A percentile compares a stretch with the other conserved stretches of the same genome.
These are phyloP conservation scores for Akanthomyces lecanii DNA, from an alignment of 2,329 filamentous ascomycete species.

Conservation along the genomic window DNA sequence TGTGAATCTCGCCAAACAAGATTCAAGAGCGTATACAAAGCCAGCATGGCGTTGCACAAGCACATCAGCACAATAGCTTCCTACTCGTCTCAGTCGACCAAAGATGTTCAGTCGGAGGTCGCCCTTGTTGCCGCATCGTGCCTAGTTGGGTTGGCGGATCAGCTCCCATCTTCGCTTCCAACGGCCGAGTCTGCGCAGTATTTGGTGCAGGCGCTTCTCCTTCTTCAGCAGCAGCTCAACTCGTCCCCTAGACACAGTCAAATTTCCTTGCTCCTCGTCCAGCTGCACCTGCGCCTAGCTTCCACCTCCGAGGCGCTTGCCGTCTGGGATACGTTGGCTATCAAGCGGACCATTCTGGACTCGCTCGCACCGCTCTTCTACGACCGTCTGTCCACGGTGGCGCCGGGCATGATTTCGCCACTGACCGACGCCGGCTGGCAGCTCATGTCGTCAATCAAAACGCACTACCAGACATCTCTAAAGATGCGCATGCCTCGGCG, in stretches of 20 bases:
- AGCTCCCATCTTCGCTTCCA: constrained; percentile 9
- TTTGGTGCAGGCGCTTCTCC: constrained; percentile 45
- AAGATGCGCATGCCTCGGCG: constrained; percentile 41
- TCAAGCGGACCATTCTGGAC: constrained; percentile 57
- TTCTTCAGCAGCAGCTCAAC: constrained; percentile 48
- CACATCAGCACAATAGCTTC: not conserved
- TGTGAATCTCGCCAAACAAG: not conserved
- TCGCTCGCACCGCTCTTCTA: constrained; percentile 51
- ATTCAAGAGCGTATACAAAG: not conserved
- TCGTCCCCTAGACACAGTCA: constrained; percentile 42
- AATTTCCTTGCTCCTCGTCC: constrained; percentile 47
- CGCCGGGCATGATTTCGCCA: constrained; percentile 38
- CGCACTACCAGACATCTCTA: constrained; percentile 45
- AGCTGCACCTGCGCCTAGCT: constrained; percentile 49
- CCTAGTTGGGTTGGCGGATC: constrained; percentile 27
- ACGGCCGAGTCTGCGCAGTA: constrained; percentile 23
- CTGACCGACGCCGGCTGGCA: constrained; percentile 31
- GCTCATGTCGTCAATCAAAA: constrained; percentile 39
- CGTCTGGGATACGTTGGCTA: constrained; percentile 47
- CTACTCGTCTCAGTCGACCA: not conserved
- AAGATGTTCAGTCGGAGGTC: constrained; percentile 30
- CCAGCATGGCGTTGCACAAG: constrained; percentile 22
- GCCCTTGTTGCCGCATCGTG: constrained; percentile 34
- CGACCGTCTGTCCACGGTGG: constrained; percentile 50
- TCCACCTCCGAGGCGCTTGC: constrained; percentile 43